Evolutionary conservation across 225 moss, liverwort and hornwort genomes (phyloP), one percentile per base, ranked within the genome.

Genomic region (Marchantia paleacea): DNA sequence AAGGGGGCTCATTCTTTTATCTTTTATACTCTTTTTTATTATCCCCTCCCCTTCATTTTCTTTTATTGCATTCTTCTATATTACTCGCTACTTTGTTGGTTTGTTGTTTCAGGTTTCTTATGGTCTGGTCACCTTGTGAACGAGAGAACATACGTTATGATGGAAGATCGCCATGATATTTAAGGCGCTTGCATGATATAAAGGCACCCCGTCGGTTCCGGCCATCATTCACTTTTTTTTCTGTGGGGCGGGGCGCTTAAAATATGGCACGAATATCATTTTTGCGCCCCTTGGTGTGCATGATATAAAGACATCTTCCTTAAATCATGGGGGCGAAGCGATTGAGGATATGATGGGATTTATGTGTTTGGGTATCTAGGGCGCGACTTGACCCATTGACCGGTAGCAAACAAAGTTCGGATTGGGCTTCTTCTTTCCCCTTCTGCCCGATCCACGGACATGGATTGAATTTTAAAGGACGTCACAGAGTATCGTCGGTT

Each of bases 81-180:
- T 39, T 5, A 2, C 39, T 39, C 19, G 7, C 61, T 61, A 0
- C 61, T 61, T 61, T 61, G 61, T 22, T 20, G 61, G 66, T 67
- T 67, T 67, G 66, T 67, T 67, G 66, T 67, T 67, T 28, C 66
- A 67, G 66, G 66, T 67, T 67, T 10, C 19, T 67, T 12, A 12
- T 57, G 13, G 13, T 57, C 57, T 57, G 13, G 9, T 67, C 26
- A 8, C 18, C 22, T 26, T 16, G 61, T 61, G 61, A 61, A 3
- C 39, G 39, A 39, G 39, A 22, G 14, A 26, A 28, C 28, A 7
- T 30, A 67, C 13, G 57, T 9, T 1, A 57, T 28, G 26, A 67
- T 67, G 66, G 14, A 26, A 2, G 11, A 67, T 67, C 26, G 25
- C 26, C 66, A 67, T 67, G 66, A 28, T 26, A 67, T 30, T 67